These are phyloP conservation scores for Boletus pseudo-olivaceus DNA, from an alignment of 768 basidiomycete genomes.

Conservation along the genomic window DNA sequence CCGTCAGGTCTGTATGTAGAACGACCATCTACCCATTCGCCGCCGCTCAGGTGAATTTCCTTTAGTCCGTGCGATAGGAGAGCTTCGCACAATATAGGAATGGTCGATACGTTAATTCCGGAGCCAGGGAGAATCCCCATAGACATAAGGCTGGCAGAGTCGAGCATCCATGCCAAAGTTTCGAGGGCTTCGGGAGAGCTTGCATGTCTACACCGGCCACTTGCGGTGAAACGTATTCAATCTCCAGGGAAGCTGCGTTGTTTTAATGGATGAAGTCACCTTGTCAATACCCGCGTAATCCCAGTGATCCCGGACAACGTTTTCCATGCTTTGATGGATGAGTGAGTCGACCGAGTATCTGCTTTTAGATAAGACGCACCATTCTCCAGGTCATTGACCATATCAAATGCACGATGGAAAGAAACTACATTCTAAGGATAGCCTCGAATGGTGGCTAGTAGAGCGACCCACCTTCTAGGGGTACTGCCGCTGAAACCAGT, in stretches of 20 bases:
- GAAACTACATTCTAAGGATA: slow-evolving; percentile 47
- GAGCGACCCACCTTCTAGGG: slow-evolving; percentile 53
- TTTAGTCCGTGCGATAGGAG: slow-evolving; percentile 55
- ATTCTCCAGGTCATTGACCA: slow-evolving; percentile 53
- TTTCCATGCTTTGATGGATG: slow-evolving; percentile 23
- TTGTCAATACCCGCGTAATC: slow-evolving; percentile 75
- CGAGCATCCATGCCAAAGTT: slow-evolving; percentile 39
- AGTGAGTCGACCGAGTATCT: neutral
- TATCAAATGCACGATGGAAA: slow-evolving; percentile 78
- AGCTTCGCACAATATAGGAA: slow-evolving; percentile 44
- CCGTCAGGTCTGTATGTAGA: slow-evolving; percentile 51
- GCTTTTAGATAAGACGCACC: slow-evolving; percentile 35
- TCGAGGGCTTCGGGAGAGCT: slow-evolving; percentile 37
- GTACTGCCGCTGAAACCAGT: slow-evolving; percentile 53
- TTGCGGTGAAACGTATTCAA: slow-evolving; percentile 22
- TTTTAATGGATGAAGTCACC: slow-evolving; percentile 39
- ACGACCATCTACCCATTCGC: slow-evolving; percentile 52
- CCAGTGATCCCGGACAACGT: slow-evolving; percentile 56
- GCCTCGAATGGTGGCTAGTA: neutral
- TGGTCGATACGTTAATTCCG: slow-evolving; percentile 61
- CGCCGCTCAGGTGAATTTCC: slow-evolving; percentile 77
- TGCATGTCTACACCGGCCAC: slow-evolving; percentile 51
- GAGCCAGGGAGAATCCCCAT: slow-evolving; percentile 65
- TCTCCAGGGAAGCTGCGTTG: neutral
- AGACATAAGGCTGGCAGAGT: slow-evolving; percentile 14